A percentile compares a stretch with the other conserved stretches of the same genome.
Conservation (phyloP, 2,329 filamentous ascomycete genomes). For the Colletotrichum filicis region DNA sequence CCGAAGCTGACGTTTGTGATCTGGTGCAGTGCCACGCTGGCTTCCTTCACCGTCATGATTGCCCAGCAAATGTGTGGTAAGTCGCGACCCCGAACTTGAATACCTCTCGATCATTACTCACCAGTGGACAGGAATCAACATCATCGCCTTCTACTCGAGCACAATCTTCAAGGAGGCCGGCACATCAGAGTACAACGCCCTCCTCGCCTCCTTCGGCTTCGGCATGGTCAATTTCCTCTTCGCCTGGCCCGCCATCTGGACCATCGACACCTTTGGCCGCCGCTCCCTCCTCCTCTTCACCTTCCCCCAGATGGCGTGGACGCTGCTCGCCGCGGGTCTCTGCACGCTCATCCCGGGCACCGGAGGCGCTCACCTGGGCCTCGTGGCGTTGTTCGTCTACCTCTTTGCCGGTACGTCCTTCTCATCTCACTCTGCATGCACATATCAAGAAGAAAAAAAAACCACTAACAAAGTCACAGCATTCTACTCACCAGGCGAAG, state of each 20-base stretch:
- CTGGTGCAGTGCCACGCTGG: slow-evolving; percentile 63
- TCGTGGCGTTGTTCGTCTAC: slow-evolving; percentile 73
- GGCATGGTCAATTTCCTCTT: slow-evolving; percentile 69
- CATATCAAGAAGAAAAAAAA: neutral
- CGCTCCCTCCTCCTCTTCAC: slow-evolving; percentile 71
- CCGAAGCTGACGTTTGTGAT: no score
- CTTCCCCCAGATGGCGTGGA: slow-evolving; percentile 75
- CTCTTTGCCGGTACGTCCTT: slow-evolving; percentile 61
- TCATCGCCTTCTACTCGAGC: slow-evolving; percentile 61
- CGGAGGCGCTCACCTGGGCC: slow-evolving; percentile 56
- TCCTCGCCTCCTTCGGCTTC: slow-evolving; percentile 69
- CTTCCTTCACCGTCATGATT: slow-evolving; percentile 76
- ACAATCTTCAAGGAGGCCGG: slow-evolving; percentile 59
- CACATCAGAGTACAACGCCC: slow-evolving; percentile 28
- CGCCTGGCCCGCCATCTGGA: slow-evolving; percentile 73
- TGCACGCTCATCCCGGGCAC: slow-evolving; percentile 48
- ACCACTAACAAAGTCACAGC: slow-evolving; percentile 37
- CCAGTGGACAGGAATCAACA: slow-evolving; percentile 48
- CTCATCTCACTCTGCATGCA: no score
- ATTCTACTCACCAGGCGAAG: slow-evolving; percentile 71
- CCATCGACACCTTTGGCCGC: slow-evolving; percentile 75
- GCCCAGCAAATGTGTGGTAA: slow-evolving; percentile 70
- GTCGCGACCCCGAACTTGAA: neutral
- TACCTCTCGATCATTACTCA: neutral
- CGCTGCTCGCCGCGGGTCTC: slow-evolving; percentile 57